A percentile compares a stretch with the other conserved stretches of the same genome.
phyloP scores from a whole-genome alignment of 2,329 filamentous ascomycete species.

The Cytospora paraplurivora region DNA sequence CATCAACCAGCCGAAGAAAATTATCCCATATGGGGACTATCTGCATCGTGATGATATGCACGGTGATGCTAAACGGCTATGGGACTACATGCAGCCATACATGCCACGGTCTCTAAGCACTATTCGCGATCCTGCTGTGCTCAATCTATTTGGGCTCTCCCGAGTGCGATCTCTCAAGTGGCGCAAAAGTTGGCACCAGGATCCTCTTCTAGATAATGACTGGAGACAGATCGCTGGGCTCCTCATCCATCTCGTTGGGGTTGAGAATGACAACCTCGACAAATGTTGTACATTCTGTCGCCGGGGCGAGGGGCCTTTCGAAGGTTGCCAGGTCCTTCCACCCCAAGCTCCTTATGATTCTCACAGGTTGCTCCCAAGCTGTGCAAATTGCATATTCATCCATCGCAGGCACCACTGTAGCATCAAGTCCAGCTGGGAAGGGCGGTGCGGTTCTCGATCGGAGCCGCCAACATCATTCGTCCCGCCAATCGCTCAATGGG shows the following conservation, averaged over 20 bases:
- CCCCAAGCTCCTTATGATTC: conserved; percentile 6
- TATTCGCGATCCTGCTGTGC: not conserved
- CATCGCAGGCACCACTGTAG: conserved; percentile 19
- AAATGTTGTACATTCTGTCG: conserved; percentile 14
- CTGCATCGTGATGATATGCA: not conserved
- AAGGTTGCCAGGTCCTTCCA: conserved; percentile 16
- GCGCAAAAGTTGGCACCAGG: conserved; percentile 4
- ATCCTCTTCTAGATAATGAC: conserved; percentile 13
- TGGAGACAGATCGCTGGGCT: conserved; percentile 15
- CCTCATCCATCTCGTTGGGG: conserved; percentile 23
- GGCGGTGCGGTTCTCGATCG: not conserved
- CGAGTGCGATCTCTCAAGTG: conserved; percentile 12
- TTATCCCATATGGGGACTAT: too few species aligned
- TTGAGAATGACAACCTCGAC: not conserved
- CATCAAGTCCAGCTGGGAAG: conserved; percentile 19
- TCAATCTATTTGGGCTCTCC: not conserved
- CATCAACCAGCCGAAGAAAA: not conserved
- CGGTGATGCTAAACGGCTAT: conserved; percentile 13
- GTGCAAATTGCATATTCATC: conserved; percentile 25
- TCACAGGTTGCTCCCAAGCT: conserved; percentile 1
- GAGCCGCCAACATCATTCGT: not conserved
- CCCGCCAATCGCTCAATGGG: conserved; percentile 15
- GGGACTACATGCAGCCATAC: conserved; percentile 24
- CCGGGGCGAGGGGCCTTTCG: conserved; percentile 19
- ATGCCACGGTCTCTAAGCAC: conserved; percentile 11